phyloP scores from a whole-genome alignment of 2,329 filamentous ascomycete species.

The Helicocarpus griseus region DNA sequence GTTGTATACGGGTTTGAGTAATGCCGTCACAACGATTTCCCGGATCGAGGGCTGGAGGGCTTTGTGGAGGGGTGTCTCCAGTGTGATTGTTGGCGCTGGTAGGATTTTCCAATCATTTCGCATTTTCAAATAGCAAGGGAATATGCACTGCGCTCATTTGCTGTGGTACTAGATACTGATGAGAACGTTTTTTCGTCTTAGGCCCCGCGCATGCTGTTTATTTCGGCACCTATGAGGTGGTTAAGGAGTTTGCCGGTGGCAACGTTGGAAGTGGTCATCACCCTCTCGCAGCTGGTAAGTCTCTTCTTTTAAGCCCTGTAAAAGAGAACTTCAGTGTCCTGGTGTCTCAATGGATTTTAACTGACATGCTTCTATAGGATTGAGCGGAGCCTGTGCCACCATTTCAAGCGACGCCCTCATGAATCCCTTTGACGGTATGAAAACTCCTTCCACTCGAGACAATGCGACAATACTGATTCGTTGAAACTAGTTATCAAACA shows the following conservation, averaged over 20 bases:
- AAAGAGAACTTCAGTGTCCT: neutral
- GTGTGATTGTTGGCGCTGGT: conserved; percentile 93
- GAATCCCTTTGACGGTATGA: conserved; percentile 95
- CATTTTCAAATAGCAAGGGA: neutral
- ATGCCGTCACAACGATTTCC: conserved; percentile 87
- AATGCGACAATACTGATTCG: conserved; percentile 6
- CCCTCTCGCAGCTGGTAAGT: conserved; percentile 78
- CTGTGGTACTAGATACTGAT: conserved; percentile 14
- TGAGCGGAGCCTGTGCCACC: conserved; percentile 87
- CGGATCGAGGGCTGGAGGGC: conserved; percentile 80
- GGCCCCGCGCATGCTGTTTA: conserved; percentile 96
- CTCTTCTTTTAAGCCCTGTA: neutral
- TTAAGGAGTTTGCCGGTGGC: conserved; percentile 92
- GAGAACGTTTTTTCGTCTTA: conserved; percentile 29
- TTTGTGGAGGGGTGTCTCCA: conserved; percentile 93
- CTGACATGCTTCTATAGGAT: conserved; percentile 45
- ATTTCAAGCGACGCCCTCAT: conserved; percentile 97
- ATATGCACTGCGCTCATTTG: neutral
- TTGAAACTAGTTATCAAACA: conserved; percentile 78
- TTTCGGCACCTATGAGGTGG: conserved; percentile 94
- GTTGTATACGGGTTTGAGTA: conserved; percentile 80
- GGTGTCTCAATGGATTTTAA: neutral
- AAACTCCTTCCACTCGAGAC: neutral
- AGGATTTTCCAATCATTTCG: conserved; percentile 23
- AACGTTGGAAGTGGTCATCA: conserved; percentile 80